phyloP scores from a whole-genome alignment of 768 basidiomycete species.

The Harrya chromipes region DNA sequence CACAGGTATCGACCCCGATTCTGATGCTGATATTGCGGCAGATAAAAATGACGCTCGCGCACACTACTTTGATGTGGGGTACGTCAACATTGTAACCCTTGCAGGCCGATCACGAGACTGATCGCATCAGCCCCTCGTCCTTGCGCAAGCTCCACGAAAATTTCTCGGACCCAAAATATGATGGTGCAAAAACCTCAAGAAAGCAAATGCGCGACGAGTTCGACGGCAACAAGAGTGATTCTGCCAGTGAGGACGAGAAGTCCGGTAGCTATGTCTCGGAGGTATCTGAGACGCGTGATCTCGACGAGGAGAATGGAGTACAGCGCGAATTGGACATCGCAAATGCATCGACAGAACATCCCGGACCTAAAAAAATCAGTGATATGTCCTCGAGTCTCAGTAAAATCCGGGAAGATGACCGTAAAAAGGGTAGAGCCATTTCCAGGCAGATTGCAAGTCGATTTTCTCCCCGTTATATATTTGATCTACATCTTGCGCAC shows the following conservation, averaged over 20 bases:
- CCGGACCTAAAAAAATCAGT: conserved; percentile 19
- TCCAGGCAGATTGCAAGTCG: conserved; percentile 73
- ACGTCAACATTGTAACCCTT: conserved; percentile 24
- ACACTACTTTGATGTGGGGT: conserved; percentile 89
- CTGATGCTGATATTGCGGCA: conserved; percentile 28
- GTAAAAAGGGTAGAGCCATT: conserved; percentile 81
- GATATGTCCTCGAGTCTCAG: conserved; percentile 53
- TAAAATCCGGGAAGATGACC: conserved; percentile 63
- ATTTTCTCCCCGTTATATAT: conserved; percentile 8
- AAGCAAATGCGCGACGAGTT: conserved; percentile 47
- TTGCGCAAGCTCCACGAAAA: conserved; percentile 64
- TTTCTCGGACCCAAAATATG: conserved; percentile 76
- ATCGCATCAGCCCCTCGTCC: conserved; percentile 54
- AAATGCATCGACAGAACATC: conserved; percentile 14
- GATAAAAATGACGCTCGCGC: conserved; percentile 48
- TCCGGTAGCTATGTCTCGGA: conserved; percentile 23
- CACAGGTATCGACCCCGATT: conserved; percentile 41
- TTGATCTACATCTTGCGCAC: conserved; percentile 5
- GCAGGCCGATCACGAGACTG: conserved; percentile 4
- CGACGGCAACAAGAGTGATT: conserved; percentile 12
- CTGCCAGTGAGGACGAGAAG: conserved; percentile 12
- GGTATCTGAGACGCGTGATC: conserved; percentile 1
- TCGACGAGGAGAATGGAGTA: conserved; percentile 12
- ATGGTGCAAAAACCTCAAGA: conserved; percentile 62
- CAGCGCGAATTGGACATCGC: conserved; percentile 13